Percentiles rank a stretch among this genome's conserved stretches.
phyloP scores from a whole-genome alignment of 2,329 filamentous ascomycete genomes.

The Pseudofabraea citricarpa region DNA sequence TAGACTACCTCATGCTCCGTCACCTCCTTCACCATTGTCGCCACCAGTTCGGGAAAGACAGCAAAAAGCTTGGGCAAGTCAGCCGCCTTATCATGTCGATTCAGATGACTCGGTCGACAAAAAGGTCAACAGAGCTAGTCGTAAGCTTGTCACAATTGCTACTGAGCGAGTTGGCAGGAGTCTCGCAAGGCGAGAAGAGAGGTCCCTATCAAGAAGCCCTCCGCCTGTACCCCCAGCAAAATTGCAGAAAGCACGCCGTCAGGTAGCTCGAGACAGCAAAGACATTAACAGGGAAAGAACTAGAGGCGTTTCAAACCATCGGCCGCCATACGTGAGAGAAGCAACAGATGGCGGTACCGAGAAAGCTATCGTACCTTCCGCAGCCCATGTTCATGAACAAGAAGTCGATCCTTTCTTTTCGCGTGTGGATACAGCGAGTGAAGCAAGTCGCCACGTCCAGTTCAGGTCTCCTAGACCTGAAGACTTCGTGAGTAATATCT shows the following conservation, averaged over 20 bases:
- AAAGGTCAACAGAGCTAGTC: background rate
- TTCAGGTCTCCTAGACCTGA: background rate
- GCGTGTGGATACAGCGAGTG: constrained; percentile 3
- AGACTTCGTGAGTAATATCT: background rate
- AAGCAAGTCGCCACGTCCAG: background rate
- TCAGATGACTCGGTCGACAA: background rate
- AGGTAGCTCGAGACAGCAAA: background rate
- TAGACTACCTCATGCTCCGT: background rate
- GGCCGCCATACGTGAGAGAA: constrained; percentile 3
- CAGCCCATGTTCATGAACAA: background rate
- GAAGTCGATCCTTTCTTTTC: background rate
- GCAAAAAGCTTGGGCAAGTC: background rate
- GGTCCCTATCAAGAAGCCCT: background rate
- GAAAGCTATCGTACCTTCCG: constrained; percentile 2
- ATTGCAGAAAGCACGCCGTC: background rate
- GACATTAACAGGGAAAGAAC: background rate
- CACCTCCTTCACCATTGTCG: background rate
- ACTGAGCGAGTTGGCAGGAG: background rate
- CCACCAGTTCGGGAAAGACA: too few relatives aligned
- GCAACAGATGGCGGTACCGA: constrained; percentile 1
- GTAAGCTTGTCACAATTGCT: too few relatives aligned
- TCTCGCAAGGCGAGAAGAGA: background rate
- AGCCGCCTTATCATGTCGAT: too few relatives aligned
- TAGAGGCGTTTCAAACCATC: constrained; percentile 5
- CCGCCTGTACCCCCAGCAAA: background rate